Conservation (phyloP, 2,329 filamentous ascomycete genomes). For the Cercospora zeae-maydis region DNA sequence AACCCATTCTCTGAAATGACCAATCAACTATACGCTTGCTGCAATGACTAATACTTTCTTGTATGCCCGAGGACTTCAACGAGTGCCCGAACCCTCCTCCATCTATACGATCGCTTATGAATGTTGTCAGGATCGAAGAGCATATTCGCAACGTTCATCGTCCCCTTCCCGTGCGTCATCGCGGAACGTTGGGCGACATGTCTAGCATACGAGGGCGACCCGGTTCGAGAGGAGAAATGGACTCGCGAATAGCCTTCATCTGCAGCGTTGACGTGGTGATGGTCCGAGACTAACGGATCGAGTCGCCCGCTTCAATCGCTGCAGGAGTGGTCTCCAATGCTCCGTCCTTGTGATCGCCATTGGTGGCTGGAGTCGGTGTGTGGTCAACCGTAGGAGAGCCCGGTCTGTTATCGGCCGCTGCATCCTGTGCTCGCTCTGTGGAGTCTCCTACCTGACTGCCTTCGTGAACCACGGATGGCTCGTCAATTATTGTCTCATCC, state of each 20-base stretch:
- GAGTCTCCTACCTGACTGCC: conserved; percentile 5
- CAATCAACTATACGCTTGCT: conserved; percentile 3
- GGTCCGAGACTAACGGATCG: conserved; percentile 12
- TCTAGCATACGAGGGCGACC: conserved; percentile 2
- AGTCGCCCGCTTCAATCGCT: background rate
- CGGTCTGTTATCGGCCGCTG: conserved; percentile 3
- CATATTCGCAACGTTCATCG: background rate
- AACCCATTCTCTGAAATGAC: background rate
- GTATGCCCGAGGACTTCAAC: background rate
- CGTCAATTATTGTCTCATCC: conserved; percentile 8
- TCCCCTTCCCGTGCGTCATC: background rate
- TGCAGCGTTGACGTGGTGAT: background rate
- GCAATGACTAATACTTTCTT: background rate
- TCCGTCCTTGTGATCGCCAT: conserved; percentile 10
- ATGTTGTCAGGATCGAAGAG: background rate
- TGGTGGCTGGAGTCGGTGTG: background rate
- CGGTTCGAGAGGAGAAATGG: conserved; percentile 8
- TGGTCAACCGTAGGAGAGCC: conserved; percentile 2
- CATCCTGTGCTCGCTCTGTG: background rate
- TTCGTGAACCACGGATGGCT: conserved; percentile 14
- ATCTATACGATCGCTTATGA: background rate
- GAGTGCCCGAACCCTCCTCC: background rate
- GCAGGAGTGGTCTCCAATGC: conserved; percentile 11
- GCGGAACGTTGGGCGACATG: background rate
- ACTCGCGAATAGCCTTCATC: conserved; percentile 1